Evolutionary conservation across 2,329 filamentous ascomycete genomes (phyloP).

Genomic region (Fusarium sterilihyphosum): DNA sequence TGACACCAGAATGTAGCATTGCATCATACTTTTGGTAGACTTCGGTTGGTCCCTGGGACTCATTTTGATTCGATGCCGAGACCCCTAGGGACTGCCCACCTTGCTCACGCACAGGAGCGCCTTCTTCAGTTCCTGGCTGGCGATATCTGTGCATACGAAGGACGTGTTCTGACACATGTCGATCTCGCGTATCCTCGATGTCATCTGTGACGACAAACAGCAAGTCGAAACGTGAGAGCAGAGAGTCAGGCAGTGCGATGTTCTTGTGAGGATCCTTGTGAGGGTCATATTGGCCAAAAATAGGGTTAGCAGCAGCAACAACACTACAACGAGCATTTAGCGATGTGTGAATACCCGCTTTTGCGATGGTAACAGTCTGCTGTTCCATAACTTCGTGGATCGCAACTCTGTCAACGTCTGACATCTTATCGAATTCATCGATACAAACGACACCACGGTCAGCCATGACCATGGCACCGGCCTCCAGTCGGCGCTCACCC

Average conservation of each 20-base stretch:
- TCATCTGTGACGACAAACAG: conserved; percentile 98
- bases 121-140: conserved; percentile 91
- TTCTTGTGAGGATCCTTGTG: conserved; percentile 99
- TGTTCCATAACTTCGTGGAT: conserved; percentile 99
- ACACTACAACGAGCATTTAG: conserved; percentile 97
- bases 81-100: conserved; percentile 86
- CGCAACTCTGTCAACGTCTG: conserved; percentile 94
- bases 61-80: conserved; percentile 80
- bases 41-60: conserved; percentile 79
- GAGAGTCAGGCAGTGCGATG: conserved; percentile 94
- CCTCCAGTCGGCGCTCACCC: conserved; percentile 91
- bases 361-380: conserved; percentile 98
- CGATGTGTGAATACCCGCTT: conserved; percentile 97
- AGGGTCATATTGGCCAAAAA: conserved; percentile 97
- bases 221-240: conserved; percentile 97
- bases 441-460: conserved; percentile 98
- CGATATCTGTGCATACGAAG: conserved; percentile 97
- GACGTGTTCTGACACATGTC: conserved; percentile 94
- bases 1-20: conserved; percentile 94
- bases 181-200: conserved; percentile 92
- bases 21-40: conserved; percentile 97
- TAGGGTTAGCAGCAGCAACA: conserved; percentile 94
- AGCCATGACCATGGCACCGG: conserved; percentile 97
- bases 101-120: conserved; percentile 91
- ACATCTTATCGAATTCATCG: conserved; percentile 99